phyloP scores from a whole-genome alignment of 208 protist genomes.

The Acanthamoeba triangularis region DNA sequence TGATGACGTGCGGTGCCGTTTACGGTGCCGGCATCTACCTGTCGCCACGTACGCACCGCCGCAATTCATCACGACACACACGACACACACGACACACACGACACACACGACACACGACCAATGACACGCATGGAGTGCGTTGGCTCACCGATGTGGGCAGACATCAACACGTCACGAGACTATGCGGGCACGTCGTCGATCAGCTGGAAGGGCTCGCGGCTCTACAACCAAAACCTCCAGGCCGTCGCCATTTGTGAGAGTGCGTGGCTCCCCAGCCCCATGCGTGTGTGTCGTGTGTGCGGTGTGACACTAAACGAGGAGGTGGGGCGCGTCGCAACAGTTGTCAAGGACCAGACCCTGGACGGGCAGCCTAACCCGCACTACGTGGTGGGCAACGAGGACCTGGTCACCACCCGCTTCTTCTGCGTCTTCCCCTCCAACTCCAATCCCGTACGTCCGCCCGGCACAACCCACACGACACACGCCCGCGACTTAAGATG shows the following conservation, averaged over 20 bases:
- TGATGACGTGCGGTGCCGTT: conserved; percentile 85
- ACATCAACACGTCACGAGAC: conserved; percentile 55
- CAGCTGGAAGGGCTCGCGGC: neutral
- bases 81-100: neutral
- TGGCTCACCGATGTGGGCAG: neutral
- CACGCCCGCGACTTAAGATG: neutral
- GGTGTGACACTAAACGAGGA: neutral
- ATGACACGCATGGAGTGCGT: neutral
- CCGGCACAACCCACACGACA: neutral
- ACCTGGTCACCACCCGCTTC: conserved; percentile 81
- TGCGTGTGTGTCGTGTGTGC: neutral
- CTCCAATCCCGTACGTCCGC: conserved; percentile 5
- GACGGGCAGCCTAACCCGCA: conserved; percentile 57
- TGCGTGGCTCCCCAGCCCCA: neutral
- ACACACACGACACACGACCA: conserved; percentile 61
- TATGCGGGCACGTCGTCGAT: neutral
- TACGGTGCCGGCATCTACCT: conserved; percentile 87
- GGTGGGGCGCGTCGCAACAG: no score
- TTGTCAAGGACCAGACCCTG: neutral
- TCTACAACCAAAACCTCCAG: neutral
- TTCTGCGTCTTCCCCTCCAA: conserved; percentile 82
- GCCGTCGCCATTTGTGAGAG: conserved; percentile 84
- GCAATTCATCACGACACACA: neutral
- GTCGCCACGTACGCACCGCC: conserved; percentile 1
- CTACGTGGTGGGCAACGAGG: conserved; percentile 81